Evolutionary conservation across 495 filamentous ascomycete genomes (phyloP).

Genomic region (Trypethelium eluteriae): DNA sequence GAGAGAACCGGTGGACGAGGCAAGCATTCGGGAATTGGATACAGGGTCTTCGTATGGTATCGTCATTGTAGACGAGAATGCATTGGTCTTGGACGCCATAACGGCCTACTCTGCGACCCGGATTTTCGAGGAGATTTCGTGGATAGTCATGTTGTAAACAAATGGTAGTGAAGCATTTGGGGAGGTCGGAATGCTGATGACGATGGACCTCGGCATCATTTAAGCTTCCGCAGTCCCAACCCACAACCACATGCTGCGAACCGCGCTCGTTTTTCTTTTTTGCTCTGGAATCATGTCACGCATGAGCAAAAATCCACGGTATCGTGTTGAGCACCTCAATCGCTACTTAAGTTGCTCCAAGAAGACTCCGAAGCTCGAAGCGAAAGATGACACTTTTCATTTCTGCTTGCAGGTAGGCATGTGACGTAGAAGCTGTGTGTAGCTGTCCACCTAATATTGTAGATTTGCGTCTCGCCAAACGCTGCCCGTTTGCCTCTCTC

Average conservation of each 20-base stretch:
- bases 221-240: neutral
- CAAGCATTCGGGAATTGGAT: slow-evolving; percentile 42
- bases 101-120: neutral
- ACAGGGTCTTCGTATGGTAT: slow-evolving; percentile 30
- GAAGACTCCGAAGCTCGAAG: too few relatives aligned
- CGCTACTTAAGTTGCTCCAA: too few relatives aligned
- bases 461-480: too few relatives aligned
- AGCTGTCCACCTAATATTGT: too few relatives aligned
- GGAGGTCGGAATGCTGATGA: neutral
- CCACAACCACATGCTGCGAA: neutral
- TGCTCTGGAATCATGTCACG: neutral
- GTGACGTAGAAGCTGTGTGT: too few relatives aligned
- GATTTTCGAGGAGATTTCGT: neutral
- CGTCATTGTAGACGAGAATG: slow-evolving; percentile 19
- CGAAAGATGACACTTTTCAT: too few relatives aligned
- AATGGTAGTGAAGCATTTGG: neutral
- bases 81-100: neutral
- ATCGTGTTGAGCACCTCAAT: too few relatives aligned
- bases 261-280: neutral
- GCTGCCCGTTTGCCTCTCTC: too few relatives aligned
- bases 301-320: too few relatives aligned
- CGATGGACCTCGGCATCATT: slow-evolving; percentile 3
- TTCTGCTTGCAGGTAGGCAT: too few relatives aligned
- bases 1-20: slow-evolving; percentile 44
- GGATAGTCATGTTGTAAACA: neutral